Evolutionary conservation across 768 basidiomycete genomes (phyloP), one percentile per base, ranked within the genome.

Genomic region (Holtermanniella nyarrowii): DNA sequence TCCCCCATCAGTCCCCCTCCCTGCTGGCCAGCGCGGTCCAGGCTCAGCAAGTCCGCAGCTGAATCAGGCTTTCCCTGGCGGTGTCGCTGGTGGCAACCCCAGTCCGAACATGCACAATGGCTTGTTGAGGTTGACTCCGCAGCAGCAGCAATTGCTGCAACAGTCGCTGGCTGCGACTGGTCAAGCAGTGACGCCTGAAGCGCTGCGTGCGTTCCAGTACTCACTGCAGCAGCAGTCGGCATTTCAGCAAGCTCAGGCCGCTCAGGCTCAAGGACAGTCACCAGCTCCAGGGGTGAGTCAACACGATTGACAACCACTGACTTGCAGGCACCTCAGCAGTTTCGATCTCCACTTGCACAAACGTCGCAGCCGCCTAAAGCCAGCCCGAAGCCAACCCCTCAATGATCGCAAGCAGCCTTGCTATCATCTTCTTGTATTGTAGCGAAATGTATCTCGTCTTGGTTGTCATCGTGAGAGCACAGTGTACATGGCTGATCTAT

Each of bases 111-210:
- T 7, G 52, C 49, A 23, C 50, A 53, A 39, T 45, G 40, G 18
- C 51, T 16, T 37, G 16, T 16, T 37, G 41, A 37, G 45, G 40
- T 12, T 46, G 43, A 4, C 26, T 52, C 10, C 47, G 49, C 45
- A 46, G 25, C 20, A 26, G 16, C 46, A 48, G 24, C 46, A 48
- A 26, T 18, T 31, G 7, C 22, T 48, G 27, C 46, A 48, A 24
- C 56, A 54, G n/a, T 39, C 49, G 22, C 24, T 63, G 4, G 45
- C 53, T 7, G 53, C 58, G 22, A 56, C 40, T 24, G 65, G 65
- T 10, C 60, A 60, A 46, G 52, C 55, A 26, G 49, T 57, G 3
- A 67, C 62, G 5, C 56, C 56, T 7, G 65, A 67, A 44, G 49
- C 51, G 24, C 56, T 67, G 21, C 52, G 58, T 42, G 50, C 56